Conservation (phyloP, 352 stramenopile species). For the Pythium apleroticum region DNA sequence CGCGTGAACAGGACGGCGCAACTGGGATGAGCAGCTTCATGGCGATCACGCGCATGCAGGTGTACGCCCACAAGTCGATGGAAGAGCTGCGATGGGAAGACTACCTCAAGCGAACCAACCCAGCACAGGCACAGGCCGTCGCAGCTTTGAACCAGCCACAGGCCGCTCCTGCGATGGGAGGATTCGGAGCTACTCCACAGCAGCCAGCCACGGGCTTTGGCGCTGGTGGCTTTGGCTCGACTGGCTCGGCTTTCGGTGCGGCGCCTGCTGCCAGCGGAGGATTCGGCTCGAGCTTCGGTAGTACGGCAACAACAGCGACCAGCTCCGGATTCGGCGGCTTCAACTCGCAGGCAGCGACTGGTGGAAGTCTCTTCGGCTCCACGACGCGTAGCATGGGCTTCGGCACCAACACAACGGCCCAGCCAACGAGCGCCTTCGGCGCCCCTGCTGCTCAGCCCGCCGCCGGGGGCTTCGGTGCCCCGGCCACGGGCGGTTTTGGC, state of each 20-base stretch:
- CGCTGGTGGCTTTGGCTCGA: conserved; percentile 45
- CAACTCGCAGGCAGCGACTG: conserved; percentile 9
- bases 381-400: conserved; percentile 28
- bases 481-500: conserved; percentile 22
- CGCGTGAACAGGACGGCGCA: conserved; percentile 52
- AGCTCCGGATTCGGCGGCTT: conserved; percentile 23
- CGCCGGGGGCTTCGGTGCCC: conserved; percentile 37
- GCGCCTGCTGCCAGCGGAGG: conserved; percentile 35
- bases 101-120: conserved; percentile 75
- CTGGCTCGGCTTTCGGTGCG: conserved; percentile 21
- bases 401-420: conserved; percentile 6
- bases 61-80: conserved; percentile 71
- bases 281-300: conserved; percentile 28
- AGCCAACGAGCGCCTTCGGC: conserved; percentile 22
- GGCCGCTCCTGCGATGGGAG: conserved; percentile 36
- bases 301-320: conserved; percentile 8
- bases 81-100: conserved; percentile 81
- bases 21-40: conserved; percentile 36
- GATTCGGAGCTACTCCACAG: conserved; percentile 29
- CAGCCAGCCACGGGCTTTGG: conserved; percentile 24
- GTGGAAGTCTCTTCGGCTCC: conserved; percentile 23
- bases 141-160: conserved; percentile 30
- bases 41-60: conserved; percentile 67
- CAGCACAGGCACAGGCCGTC: conserved; percentile 26
- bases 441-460: conserved; percentile 2